Evolutionary conservation across 2,329 filamentous ascomycete genomes (phyloP), one percentile per base, ranked within the genome.

Genomic region (Pseudogymnoascus sp.): DNA sequence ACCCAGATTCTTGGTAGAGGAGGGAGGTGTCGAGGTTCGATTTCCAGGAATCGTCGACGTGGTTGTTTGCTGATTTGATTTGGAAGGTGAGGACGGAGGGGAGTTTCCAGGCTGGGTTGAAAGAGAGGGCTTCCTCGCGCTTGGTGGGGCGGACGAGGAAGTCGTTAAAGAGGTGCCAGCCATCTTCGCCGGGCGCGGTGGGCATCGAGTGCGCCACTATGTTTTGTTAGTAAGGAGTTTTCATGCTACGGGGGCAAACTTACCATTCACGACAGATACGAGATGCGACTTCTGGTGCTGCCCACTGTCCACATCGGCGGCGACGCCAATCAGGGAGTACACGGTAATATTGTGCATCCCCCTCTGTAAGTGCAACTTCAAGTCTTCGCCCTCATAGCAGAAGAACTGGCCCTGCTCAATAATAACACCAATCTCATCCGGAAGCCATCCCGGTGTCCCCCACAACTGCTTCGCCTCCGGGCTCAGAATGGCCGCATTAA

Each of bases 121-220:
- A 99, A 23, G 88, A 86, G 16, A 97, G 79, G 0, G 93, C 95
- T 72, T 99, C 93, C 65, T 92, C 87, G 28, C 84, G 83, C 33
- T 87, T 84, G 14, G 96, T 84, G 8, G 88, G 86, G 11, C 90
- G 85, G 22, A 99, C 95, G 36, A 96, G 77, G 70, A 99, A 99
- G 75, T 99, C 94, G 69, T 99, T 99, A 78, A 99, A 97, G 1
- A 99, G 77, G 75, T 97, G 91, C 95, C 95, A 99, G 68, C 88
- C 87, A 69, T 84, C 88, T 66, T 85, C 82, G 3, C 78, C 78
- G 0, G 84, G 81, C 0, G 82, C 73, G 42, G 83, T 79, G 0
- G 81, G 78, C 62, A 85, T 84, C 0, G 89, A 85, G 60, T 91
- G 85, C 11, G 84, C 83, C 63, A 89, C 87, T 89, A 62, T 14